Evolutionary conservation across 2,329 filamentous ascomycete genomes (phyloP).

Genomic region (Fonsecaea monophora): DNA sequence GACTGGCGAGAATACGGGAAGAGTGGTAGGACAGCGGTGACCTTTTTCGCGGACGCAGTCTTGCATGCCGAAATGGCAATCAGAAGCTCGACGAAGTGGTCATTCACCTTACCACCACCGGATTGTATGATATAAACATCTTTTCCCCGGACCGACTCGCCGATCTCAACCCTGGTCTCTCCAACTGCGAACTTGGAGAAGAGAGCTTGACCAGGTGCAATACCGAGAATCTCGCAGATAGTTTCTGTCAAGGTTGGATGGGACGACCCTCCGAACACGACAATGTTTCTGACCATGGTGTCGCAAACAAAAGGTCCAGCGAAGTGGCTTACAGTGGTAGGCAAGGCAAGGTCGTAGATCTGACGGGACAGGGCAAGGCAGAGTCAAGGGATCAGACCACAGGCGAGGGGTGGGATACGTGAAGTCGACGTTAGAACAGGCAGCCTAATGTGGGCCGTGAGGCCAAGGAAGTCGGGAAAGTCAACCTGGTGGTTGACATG

Average conservation of each 20-base stretch:
- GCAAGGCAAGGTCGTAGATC: neutral
- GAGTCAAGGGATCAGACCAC: neutral
- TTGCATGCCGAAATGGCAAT: constrained; percentile 99
- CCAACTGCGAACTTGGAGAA: constrained; percentile 93
- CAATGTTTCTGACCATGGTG: constrained; percentile 89
- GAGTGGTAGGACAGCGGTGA: constrained; percentile 91
- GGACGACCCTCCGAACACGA: constrained; percentile 90
- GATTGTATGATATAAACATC: constrained; percentile 99
- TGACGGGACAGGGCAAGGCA: neutral
- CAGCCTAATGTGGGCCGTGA: constrained; percentile 19
- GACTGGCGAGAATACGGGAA: constrained; percentile 98
- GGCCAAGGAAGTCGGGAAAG: neutral
- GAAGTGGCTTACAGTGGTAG: neutral
- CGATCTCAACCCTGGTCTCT: constrained; percentile 92
- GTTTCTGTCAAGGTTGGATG: constrained; percentile 86
- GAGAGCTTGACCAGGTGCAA: constrained; percentile 82
- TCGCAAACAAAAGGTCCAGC: neutral
- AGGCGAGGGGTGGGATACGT: neutral
- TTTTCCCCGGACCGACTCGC: constrained; percentile 95
- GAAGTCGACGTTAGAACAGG: neutral
- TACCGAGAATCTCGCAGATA: constrained; percentile 86
- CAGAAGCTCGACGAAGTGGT: constrained; percentile 93
- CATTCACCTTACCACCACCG: constrained; percentile 90
- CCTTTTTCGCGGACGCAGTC: constrained; percentile 85
- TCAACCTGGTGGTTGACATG: constrained; percentile 27